These are phyloP conservation scores for Erysimum cheiranthoides DNA, from an alignment of 345 rosid species.

Conservation along the genomic window DNA sequence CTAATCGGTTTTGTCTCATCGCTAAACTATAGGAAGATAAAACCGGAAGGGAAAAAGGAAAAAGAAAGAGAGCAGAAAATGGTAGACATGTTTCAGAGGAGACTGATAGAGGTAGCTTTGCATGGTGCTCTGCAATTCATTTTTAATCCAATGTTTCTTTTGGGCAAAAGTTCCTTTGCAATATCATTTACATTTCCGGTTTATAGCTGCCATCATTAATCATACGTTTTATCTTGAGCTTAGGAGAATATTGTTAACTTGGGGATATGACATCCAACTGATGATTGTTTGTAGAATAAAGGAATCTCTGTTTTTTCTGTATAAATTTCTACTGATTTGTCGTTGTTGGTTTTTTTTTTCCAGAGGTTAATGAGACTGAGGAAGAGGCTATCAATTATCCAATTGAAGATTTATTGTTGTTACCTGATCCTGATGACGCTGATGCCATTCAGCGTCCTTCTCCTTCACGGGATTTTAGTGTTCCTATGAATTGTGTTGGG, in stretches of 20 bases:
- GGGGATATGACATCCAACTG: conserved; percentile 1
- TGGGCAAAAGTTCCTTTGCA: conserved; percentile 16
- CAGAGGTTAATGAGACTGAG: conserved; percentile 54
- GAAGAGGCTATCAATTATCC: conserved; percentile 76
- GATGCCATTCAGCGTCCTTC: conserved; percentile 72
- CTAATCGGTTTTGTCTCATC: conserved; percentile 22
- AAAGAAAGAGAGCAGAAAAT: conserved; percentile 66
- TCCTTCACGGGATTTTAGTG: conserved; percentile 78
- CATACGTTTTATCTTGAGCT: conserved; percentile 14
- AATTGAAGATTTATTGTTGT: conserved; percentile 84
- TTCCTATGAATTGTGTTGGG: conserved; percentile 78
- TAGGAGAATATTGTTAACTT: conserved; percentile 16
- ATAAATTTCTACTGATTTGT: conserved; percentile 22
- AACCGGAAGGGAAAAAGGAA: conserved; percentile 53
- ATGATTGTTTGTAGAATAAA: conserved; percentile 20
- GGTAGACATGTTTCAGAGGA: conserved; percentile 50
- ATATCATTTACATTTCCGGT: conserved; percentile 10
- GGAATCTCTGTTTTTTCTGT: conserved; percentile 7
- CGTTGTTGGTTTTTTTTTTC: conserved; percentile 38
- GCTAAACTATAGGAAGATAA: conserved; percentile 57
- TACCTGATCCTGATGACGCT: conserved; percentile 72
- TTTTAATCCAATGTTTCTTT: conserved; percentile 1
- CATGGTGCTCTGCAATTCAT: conserved; percentile 27
- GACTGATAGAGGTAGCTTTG: conserved; percentile 40
- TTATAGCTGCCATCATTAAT: conserved; percentile 19